A percentile compares a stretch with the other conserved stretches of the same genome.
Evolutionary conservation across 805 yeast species (phyloP).

Genomic region (Groenewaldozyma tartarivorans): DNA sequence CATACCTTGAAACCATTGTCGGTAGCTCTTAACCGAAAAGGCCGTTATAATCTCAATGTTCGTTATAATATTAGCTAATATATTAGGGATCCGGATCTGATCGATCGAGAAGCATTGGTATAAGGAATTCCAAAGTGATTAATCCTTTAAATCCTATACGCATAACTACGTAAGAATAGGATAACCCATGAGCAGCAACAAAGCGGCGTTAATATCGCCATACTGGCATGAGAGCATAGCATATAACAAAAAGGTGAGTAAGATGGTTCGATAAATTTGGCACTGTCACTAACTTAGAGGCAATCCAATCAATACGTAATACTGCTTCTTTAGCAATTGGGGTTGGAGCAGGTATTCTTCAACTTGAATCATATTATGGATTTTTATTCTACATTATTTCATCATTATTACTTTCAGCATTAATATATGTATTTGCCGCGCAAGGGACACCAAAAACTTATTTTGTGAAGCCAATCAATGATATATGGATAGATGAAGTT

Average conservation of each 20-base stretch:
- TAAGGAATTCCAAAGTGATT: no score
- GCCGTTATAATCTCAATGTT: no score
- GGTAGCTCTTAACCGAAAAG: no score
- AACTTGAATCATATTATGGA: conserved; percentile 41
- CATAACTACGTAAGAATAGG: no score
- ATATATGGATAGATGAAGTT: conserved; percentile 36
- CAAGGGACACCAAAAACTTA: conserved; percentile 29
- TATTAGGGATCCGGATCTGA: no score
- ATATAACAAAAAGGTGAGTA: conserved; percentile 13
- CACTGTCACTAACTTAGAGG: conserved; percentile 9
- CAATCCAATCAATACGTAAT: conserved; percentile 30
- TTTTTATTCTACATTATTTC: conserved; percentile 34
- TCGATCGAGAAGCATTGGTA: no score
- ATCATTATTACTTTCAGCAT: conserved; percentile 26
- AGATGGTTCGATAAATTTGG: background rate
- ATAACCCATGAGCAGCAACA: no score
- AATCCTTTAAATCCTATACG: no score
- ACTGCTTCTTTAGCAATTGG: conserved; percentile 43
- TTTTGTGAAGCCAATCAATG: conserved; percentile 32
- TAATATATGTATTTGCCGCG: conserved; percentile 30
- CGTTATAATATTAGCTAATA: no score
- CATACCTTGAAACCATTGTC: no score
- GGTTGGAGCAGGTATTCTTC: conserved; percentile 45
- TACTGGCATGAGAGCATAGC: conserved; percentile 9
- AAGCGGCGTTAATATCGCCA: conserved; percentile 13